Percentiles rank a stretch among this genome's conserved stretches.
These are phyloP conservation scores for Entonaema liquescens DNA, from an alignment of 495 filamentous ascomycete genomes.

Conservation along the genomic window DNA sequence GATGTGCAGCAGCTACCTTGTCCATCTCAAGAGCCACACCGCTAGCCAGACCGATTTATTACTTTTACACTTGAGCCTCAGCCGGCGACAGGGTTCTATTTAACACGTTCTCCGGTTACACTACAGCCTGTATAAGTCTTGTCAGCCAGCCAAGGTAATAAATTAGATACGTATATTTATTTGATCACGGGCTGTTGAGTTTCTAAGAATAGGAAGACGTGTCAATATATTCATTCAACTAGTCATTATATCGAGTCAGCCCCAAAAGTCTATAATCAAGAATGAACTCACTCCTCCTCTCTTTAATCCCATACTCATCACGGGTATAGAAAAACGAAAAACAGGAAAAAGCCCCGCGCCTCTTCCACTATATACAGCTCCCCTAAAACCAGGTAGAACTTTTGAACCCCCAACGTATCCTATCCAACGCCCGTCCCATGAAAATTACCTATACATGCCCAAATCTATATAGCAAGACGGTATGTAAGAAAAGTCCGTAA, in stretches of 20 bases:
- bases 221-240: constrained; percentile 31
- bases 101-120: too few species aligned
- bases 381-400: constrained; percentile 4
- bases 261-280: constrained; percentile 24
- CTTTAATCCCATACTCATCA: constrained; percentile 30
- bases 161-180: too few species aligned
- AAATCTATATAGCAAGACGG: constrained; percentile 14
- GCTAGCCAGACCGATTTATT: constrained; percentile 26
- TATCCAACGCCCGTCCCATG: constrained; percentile 9
- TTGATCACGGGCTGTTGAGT: too few species aligned
- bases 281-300: constrained; percentile 2
- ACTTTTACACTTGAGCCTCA: constrained; percentile 29
- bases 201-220: neutral
- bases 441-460: constrained; percentile 10
- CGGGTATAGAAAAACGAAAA: constrained; percentile 32
- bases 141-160: too few species aligned
- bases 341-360: neutral
- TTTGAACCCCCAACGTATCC: constrained; percentile 8
- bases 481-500: constrained; percentile 4
- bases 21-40: constrained; percentile 5
- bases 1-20: constrained; percentile 20
- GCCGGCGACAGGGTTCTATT: constrained; percentile 24
- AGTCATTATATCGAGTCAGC: constrained; percentile 19
- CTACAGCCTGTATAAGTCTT: too few species aligned
- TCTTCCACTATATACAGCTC: constrained; percentile 5